phyloP scores from a whole-genome alignment of 257 asterid species.

The Solanum habrochaites region DNA sequence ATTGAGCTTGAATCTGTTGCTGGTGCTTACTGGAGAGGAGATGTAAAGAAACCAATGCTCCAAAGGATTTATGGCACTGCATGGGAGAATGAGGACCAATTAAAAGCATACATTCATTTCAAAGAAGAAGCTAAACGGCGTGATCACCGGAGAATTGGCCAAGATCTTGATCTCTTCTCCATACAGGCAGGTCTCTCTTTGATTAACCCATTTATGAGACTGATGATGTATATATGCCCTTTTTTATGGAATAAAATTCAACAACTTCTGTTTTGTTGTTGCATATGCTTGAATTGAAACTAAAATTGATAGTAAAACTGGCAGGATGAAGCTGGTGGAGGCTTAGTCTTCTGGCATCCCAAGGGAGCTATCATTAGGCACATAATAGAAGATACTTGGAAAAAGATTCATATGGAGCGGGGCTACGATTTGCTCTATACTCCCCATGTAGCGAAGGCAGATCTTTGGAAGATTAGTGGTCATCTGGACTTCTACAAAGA shows the following conservation, averaged over 20 bases:
- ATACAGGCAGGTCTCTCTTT: slow-evolving; percentile 51
- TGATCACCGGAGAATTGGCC: slow-evolving; percentile 93
- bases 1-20: slow-evolving; percentile 95
- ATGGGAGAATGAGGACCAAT: slow-evolving; percentile 92
- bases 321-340: slow-evolving; percentile 99
- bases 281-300: slow-evolving; percentile 6
- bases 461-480: slow-evolving; percentile 95
- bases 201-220: background rate
- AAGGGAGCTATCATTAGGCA: slow-evolving; percentile 86
- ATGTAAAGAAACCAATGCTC: slow-evolving; percentile 72
- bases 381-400: slow-evolving; percentile 91
- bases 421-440: slow-evolving; percentile 94
- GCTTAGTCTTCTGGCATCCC: slow-evolving; percentile 98
- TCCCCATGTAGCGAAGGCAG: slow-evolving; percentile 94
- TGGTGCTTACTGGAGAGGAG: slow-evolving; percentile 99
- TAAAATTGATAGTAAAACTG: slow-evolving; percentile 10
- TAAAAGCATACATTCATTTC: slow-evolving; percentile 77
- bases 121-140: slow-evolving; percentile 97
- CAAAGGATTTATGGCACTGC: slow-evolving; percentile 98
- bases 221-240: background rate
- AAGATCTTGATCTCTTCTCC: slow-evolving; percentile 92
- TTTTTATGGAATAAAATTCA: background rate
- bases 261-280: background rate
- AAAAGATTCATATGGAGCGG: slow-evolving; percentile 52
- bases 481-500: slow-evolving; percentile 92